Evolutionary conservation across 2,329 filamentous ascomycete genomes (phyloP).

Genomic region (Calonectria ilicicola): DNA sequence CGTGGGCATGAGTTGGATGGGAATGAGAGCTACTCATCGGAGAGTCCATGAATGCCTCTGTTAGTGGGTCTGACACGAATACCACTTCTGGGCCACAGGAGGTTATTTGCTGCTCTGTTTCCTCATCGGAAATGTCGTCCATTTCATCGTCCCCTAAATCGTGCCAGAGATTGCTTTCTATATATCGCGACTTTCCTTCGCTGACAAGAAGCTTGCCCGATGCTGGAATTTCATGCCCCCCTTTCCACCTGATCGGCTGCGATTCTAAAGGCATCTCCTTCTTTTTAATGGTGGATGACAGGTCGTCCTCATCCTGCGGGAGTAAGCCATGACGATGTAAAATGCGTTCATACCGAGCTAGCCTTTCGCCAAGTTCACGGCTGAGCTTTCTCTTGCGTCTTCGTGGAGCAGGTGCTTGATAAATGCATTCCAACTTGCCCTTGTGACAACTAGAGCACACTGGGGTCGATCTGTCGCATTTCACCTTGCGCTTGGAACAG

Average conservation of each 20-base stretch:
- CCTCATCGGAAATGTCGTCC: constrained; percentile 5
- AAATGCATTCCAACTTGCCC: constrained; percentile 51
- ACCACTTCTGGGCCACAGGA: too few relatives aligned
- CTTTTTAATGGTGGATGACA: neutral
- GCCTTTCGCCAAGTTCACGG: constrained; percentile 47
- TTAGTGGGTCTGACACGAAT: constrained; percentile 1
- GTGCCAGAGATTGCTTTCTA: constrained; percentile 48
- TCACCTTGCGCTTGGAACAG: constrained; percentile 45
- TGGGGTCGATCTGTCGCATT: constrained; percentile 41
- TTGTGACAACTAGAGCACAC: constrained; percentile 42
- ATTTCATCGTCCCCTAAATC: constrained; percentile 12
- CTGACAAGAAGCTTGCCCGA: constrained; percentile 37
- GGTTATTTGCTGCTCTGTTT: neutral
- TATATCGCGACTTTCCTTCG: constrained; percentile 54
- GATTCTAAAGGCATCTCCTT: neutral
- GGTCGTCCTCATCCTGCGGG: neutral
- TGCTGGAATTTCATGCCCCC: neutral
- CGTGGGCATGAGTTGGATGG: constrained; percentile 36
- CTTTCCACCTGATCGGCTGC: neutral
- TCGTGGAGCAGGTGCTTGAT: constrained; percentile 52
- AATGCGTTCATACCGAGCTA: constrained; percentile 54
- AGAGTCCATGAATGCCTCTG: neutral
- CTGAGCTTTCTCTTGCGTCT: constrained; percentile 51
- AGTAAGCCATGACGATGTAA: constrained; percentile 50
- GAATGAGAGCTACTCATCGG: neutral